Conservation (phyloP, 2,329 filamentous ascomycete species). For the Ramichloridium luteum region DNA sequence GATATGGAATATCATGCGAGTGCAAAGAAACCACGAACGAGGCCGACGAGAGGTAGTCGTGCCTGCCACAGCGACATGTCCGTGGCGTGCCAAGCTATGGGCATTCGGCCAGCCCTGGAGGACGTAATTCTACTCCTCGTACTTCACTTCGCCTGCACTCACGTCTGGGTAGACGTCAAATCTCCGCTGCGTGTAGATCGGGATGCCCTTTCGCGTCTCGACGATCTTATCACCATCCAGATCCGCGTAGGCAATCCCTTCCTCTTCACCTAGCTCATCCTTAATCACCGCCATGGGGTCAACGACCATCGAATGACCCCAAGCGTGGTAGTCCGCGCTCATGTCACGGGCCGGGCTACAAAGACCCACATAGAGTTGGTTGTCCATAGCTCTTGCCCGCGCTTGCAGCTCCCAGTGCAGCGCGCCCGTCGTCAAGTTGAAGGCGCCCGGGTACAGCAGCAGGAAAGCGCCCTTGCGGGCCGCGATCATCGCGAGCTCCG, state of each 20-base stretch:
- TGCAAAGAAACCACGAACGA: not conserved
- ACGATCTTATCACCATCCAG: constrained; percentile 57
- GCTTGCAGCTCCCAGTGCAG: constrained; percentile 83
- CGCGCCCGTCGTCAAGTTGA: constrained; percentile 85
- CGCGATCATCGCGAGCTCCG: constrained; percentile 81
- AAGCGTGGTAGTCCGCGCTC: constrained; percentile 70
- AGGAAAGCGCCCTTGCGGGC: constrained; percentile 77
- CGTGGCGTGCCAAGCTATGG: too few relatives aligned
- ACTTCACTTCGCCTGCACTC: constrained; percentile 42
- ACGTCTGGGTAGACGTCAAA: constrained; percentile 96
- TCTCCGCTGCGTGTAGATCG: constrained; percentile 68
- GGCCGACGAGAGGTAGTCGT: too few relatives aligned
- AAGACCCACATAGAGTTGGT: constrained; percentile 84
- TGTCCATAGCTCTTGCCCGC: constrained; percentile 76
- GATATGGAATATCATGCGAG: not conserved
- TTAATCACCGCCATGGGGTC: constrained; percentile 81
- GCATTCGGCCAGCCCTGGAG: too few relatives aligned
- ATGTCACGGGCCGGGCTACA: constrained; percentile 82
- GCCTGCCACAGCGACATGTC: not conserved
- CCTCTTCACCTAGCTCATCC: constrained; percentile 62
- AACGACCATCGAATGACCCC: constrained; percentile 78
- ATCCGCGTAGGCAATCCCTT: constrained; percentile 64
- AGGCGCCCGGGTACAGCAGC: constrained; percentile 88
- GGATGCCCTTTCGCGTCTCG: constrained; percentile 69
- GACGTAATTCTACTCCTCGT: constrained; percentile 18